A percentile compares a stretch with the other conserved stretches of the same genome.
phyloP scores from a whole-genome alignment of 352 stramenopile species.

The Globisporangium canariense region DNA sequence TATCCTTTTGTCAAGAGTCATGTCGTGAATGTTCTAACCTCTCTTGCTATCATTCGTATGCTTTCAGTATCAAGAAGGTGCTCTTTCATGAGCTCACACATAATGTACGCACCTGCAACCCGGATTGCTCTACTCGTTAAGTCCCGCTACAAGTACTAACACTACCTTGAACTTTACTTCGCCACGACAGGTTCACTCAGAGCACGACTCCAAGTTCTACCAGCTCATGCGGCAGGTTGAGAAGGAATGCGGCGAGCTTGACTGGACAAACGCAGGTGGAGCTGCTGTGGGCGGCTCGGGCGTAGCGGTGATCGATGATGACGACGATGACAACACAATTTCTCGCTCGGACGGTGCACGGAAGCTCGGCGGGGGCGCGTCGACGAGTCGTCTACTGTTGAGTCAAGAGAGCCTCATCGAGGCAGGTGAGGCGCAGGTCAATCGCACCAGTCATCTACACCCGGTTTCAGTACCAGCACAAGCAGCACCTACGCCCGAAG shows the following conservation, averaged over 20 bases:
- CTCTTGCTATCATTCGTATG: background rate
- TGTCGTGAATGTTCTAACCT: background rate
- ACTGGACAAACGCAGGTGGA: slow-evolving; percentile 56
- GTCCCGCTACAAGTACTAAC: background rate
- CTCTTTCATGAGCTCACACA: slow-evolving; percentile 94
- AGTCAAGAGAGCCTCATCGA: background rate
- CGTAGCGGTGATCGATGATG: slow-evolving; percentile 16
- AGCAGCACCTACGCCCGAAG: background rate
- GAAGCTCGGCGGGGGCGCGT: slow-evolving; percentile 35
- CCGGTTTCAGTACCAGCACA: no score
- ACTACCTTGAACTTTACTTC: background rate
- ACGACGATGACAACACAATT: slow-evolving; percentile 10
- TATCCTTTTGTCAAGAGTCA: background rate
- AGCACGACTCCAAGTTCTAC: slow-evolving; percentile 81
- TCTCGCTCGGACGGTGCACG: slow-evolving; percentile 14
- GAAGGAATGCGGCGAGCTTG: slow-evolving; percentile 63
- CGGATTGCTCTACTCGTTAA: background rate
- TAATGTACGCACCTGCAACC: slow-evolving; percentile 60
- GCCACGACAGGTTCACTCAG: slow-evolving; percentile 48
- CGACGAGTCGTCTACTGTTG: slow-evolving; percentile 30
- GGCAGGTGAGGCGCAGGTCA: background rate
- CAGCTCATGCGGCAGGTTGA: slow-evolving; percentile 80
- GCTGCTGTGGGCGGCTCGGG: slow-evolving; percentile 31
- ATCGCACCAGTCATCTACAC: no score
- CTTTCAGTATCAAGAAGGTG: slow-evolving; percentile 87